Evolutionary conservation across 2,329 filamentous ascomycete genomes (phyloP), one percentile per base, ranked within the genome.

Genomic region (Cladophialophora exuberans): DNA sequence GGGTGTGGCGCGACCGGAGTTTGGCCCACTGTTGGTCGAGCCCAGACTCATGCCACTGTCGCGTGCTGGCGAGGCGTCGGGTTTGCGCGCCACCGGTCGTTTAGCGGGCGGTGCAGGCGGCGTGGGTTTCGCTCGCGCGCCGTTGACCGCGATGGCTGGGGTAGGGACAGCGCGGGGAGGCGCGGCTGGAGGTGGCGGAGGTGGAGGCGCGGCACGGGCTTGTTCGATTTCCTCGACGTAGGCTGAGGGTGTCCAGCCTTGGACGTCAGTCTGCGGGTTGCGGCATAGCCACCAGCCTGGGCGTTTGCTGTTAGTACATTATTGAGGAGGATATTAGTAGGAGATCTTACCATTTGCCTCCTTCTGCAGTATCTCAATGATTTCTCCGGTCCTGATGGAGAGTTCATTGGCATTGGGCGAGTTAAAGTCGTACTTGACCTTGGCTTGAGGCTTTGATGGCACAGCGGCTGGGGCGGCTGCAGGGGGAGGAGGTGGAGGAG

Each of bases 281-380:
- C 90, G 93, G 60, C 87, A 94, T 42, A 97, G 80, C 93, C 93
- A 97, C 94, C 94, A 99, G 49, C 94, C 93, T 96, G 36, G 13
- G 47, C 17, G n/a, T 10, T 28, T 39, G 13, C 45, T 28, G 48
- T 61, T 35, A 61, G 58, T 47, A 33, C 7, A 17, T 47, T n/a
- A n/a, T n/a, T n/a, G n/a, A n/a, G n/a, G n/a, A n/a, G 23, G 45
- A 46, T 30, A 42, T 28, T 20, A 36, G n/a, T 15, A 13, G 17
- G 15, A 28, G 28, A 11, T 17, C 18, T 26, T 83, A 96, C 93
- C 94, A 70, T 97, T 97, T 71, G 83, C 86, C 73, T 97, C 93
- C 73, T 97, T 97, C 68, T 94, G 88, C n/a, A 95, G 83, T 67
- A 99, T 85, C 70, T 95, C 85, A 49, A 99, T 83, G 44, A 96